Evolutionary conservation across 768 basidiomycete species (phyloP).

Genomic region (Stropharia rugosoannulata): DNA sequence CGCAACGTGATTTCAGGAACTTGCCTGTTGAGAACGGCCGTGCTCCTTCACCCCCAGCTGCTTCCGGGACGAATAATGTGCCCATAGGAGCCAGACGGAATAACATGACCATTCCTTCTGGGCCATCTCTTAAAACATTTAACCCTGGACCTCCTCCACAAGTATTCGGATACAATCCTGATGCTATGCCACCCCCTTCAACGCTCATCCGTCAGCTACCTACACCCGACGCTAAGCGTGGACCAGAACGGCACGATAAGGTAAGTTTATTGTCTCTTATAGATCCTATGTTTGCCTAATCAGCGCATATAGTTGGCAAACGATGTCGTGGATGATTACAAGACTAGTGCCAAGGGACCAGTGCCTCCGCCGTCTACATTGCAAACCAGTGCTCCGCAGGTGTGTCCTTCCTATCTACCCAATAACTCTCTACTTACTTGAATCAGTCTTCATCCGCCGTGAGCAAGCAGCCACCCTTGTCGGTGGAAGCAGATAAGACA

Average conservation of each 20-base stretch:
- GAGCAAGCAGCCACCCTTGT: not conserved
- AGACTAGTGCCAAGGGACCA: too few relatives aligned
- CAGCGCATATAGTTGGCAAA: not conserved
- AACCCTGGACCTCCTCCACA: not conserved
- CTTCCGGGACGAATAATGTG: slow-evolving; percentile 37
- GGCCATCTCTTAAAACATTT: not conserved
- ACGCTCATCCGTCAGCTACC: not conserved
- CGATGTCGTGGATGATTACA: too few relatives aligned
- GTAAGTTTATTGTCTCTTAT: not conserved
- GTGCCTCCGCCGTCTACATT: not conserved
- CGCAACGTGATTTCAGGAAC: slow-evolving; percentile 22
- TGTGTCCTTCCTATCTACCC: not conserved
- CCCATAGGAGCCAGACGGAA: slow-evolving; percentile 32
- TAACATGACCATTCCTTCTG: slow-evolving; percentile 7
- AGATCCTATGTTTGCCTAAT: not conserved
- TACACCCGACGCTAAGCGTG: not conserved
- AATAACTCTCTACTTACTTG: not conserved
- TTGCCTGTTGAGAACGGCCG: slow-evolving; percentile 21
- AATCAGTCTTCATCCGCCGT: not conserved
- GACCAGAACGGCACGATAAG: not conserved
- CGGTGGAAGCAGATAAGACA: not conserved
- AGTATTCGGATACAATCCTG: slow-evolving; percentile 11
- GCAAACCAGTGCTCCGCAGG: not conserved
- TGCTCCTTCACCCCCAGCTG: not conserved
- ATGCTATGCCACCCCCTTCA: slow-evolving; percentile 14